Evolutionary conservation across 805 yeast genomes (phyloP).

Genomic region (Naumovozyma dairenensis): DNA sequence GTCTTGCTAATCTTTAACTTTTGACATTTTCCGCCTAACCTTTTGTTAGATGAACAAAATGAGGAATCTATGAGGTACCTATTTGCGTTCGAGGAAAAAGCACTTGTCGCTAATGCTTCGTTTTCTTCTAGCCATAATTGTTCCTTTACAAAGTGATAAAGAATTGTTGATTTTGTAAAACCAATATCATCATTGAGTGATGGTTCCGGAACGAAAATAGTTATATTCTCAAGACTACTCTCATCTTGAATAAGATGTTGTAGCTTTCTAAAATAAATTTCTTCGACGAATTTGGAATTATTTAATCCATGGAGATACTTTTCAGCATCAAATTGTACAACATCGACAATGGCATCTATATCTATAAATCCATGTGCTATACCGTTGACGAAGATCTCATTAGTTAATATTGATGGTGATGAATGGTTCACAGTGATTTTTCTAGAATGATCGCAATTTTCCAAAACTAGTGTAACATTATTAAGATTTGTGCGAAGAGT

Average conservation of each 20-base stretch:
- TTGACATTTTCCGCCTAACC: conserved; percentile 56
- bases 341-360: conserved; percentile 17
- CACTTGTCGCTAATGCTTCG: conserved; percentile 7
- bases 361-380: conserved; percentile 40
- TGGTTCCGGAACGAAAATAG: conserved; percentile 47
- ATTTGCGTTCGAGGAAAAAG: not conserved
- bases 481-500: conserved; percentile 12
- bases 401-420: conserved; percentile 29
- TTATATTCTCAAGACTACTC: conserved; percentile 31
- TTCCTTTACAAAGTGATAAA: conserved; percentile 50
- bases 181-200: conserved; percentile 29
- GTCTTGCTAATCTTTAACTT: conserved; percentile 37
- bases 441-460: conserved; percentile 26
- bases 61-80: conserved; percentile 36
- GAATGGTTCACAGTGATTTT: conserved; percentile 30
- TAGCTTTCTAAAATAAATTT: conserved; percentile 51
- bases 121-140: conserved; percentile 11
- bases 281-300: conserved; percentile 58
- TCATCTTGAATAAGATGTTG: conserved; percentile 45
- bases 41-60: conserved; percentile 42
- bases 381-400: conserved; percentile 38
- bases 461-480: conserved; percentile 15
- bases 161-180: conserved; percentile 31
- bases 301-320: conserved; percentile 51
- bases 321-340: conserved; percentile 39